Evolutionary conservation across 108 stramenopile genomes (phyloP).

Genomic region (Nannochloropsis oceanica): DNA sequence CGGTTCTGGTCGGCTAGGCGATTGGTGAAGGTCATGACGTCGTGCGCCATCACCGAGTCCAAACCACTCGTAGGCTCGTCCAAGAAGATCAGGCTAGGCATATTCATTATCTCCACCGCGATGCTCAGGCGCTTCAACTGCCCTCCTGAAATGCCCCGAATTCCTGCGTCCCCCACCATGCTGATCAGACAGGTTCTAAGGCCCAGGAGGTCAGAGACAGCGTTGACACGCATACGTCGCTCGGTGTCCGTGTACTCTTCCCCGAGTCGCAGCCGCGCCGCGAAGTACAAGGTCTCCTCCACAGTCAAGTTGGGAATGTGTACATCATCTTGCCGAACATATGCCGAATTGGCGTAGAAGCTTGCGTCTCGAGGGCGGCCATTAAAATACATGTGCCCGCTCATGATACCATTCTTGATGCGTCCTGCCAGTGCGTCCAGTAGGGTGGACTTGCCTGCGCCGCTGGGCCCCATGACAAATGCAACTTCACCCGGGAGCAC

Average conservation of each 20-base stretch:
- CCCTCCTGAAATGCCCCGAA: slow-evolving; percentile 54
- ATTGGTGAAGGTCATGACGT: slow-evolving; percentile 22
- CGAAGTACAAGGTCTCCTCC: slow-evolving; percentile 10
- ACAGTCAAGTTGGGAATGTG: slow-evolving; percentile 11
- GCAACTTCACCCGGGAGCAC: neutral
- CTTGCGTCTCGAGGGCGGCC: neutral
- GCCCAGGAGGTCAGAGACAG: slow-evolving; percentile 32
- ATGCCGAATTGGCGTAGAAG: neutral
- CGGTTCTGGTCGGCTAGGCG: slow-evolving; percentile 37
- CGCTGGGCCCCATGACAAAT: neutral
- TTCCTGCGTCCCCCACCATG: slow-evolving; percentile 46
- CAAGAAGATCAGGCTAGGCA: slow-evolving; percentile 23
- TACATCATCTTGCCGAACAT: slow-evolving; percentile 9
- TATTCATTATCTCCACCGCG: slow-evolving; percentile 41
- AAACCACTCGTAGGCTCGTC: slow-evolving; percentile 29
- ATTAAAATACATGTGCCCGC: neutral
- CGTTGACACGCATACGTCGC: neutral
- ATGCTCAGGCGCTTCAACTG: slow-evolving; percentile 57
- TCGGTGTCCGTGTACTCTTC: neutral
- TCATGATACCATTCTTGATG: neutral
- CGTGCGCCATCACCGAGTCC: slow-evolving; percentile 32
- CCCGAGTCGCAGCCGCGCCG: slow-evolving; percentile 12
- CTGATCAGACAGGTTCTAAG: slow-evolving; percentile 30
- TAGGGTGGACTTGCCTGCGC: slow-evolving; percentile 1
- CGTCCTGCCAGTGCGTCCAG: neutral